A percentile compares a stretch with the other conserved stretches of the same genome.
Evolutionary conservation across 345 rosid species (phyloP).

Genomic region (Draba incana): DNA sequence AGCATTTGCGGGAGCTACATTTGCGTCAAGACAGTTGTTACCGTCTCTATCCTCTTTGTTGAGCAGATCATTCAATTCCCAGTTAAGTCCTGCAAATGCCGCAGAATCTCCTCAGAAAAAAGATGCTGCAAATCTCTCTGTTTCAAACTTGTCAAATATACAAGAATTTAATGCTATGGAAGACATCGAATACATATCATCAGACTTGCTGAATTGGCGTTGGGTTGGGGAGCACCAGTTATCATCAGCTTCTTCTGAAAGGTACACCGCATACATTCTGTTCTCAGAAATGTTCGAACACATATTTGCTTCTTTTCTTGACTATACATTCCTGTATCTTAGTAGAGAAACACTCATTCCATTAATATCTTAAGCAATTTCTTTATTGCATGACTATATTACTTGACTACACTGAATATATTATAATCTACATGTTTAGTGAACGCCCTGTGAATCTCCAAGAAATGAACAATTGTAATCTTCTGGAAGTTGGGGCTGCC

Average conservation of each 20-base stretch:
- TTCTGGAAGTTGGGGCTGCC: slow-evolving; percentile 96
- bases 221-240: slow-evolving; percentile 74
- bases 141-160: slow-evolving; percentile 67
- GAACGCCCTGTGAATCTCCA: slow-evolving; percentile 64
- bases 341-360: slow-evolving; percentile 14
- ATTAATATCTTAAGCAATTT: slow-evolving; percentile 3
- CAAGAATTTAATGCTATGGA: slow-evolving; percentile 63
- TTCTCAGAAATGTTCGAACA: slow-evolving; percentile 25
- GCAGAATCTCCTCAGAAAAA: slow-evolving; percentile 72
- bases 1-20: slow-evolving; percentile 81
- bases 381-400: slow-evolving; percentile 26
- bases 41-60: slow-evolving; percentile 80
- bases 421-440: slow-evolving; percentile 32
- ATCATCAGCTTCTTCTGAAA: slow-evolving; percentile 61
- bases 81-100: slow-evolving; percentile 63
- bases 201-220: slow-evolving; percentile 85
- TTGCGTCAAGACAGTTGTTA: slow-evolving; percentile 78
- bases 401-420: slow-evolving; percentile 20
- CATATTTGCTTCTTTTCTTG: slow-evolving; percentile 15
- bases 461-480: slow-evolving; percentile 71
- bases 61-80: slow-evolving; percentile 87
- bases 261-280: slow-evolving; percentile 49
- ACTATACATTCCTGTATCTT: slow-evolving; percentile 9
- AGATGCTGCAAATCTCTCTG: slow-evolving; percentile 59
- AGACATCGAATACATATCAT: slow-evolving; percentile 70